These are phyloP conservation scores for Spergularia azorica DNA, from an alignment of 179 eudicot genomes.

Conservation along the genomic window DNA sequence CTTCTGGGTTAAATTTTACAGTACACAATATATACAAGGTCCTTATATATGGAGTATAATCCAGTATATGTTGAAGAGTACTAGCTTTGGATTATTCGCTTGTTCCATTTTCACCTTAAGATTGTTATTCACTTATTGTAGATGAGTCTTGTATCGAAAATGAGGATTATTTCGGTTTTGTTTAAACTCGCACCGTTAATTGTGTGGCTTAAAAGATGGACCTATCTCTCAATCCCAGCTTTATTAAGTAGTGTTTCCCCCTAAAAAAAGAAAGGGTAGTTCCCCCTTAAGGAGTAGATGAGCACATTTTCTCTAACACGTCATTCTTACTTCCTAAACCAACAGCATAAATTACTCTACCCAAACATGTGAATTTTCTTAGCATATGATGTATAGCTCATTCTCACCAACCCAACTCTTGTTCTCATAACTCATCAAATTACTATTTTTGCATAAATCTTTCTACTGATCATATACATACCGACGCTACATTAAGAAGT, in stretches of 20 bases:
- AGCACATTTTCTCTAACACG: neutral
- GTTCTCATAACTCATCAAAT: too few relatives aligned
- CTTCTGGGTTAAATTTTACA: neutral
- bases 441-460: too few relatives aligned
- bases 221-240: neutral
- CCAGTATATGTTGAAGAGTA: neutral
- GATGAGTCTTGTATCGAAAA: too few relatives aligned
- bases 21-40: neutral
- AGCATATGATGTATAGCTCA: neutral
- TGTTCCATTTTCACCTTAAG: neutral
- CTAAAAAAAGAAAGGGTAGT: too few relatives aligned
- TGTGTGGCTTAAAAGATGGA: too few relatives aligned
- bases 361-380: slow-evolving; percentile 15
- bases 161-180: too few relatives aligned
- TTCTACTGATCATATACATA: too few relatives aligned
- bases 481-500: neutral
- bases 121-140: too few relatives aligned
- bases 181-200: too few relatives aligned
- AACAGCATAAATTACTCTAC: slow-evolving; percentile 3
- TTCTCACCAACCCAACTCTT: too few relatives aligned
- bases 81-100: neutral
- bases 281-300: slow-evolving; percentile 20
- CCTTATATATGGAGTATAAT: neutral
- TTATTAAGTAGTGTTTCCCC: neutral
- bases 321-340: neutral